These are phyloP conservation scores for Globisporangium mamillatum DNA, from an alignment of 352 stramenopile genomes.

Conservation along the genomic window DNA sequence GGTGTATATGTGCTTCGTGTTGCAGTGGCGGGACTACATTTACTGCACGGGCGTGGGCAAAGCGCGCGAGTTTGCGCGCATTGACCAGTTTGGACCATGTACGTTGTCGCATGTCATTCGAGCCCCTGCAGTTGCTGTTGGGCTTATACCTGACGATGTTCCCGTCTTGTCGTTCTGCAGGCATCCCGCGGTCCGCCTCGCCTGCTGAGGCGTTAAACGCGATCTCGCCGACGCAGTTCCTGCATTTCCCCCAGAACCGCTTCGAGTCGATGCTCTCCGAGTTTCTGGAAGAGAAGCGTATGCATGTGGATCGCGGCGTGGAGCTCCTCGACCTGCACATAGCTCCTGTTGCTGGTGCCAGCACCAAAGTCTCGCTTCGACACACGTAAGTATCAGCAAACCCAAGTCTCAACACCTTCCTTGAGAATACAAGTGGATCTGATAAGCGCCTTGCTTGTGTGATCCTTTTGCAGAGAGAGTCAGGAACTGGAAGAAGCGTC, in stretches of 20 bases:
- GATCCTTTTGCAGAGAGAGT: conserved; percentile 25
- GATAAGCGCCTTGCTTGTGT: not conserved
- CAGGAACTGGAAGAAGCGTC: conserved; percentile 34
- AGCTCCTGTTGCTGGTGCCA: conserved; percentile 5
- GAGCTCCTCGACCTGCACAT: conserved; percentile 45
- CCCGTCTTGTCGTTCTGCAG: conserved; percentile 17
- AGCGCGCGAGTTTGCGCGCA: conserved; percentile 63
- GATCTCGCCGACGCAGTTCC: conserved; percentile 75
- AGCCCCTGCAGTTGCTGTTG: not conserved
- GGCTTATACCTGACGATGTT: not conserved
- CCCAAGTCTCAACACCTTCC: not conserved
- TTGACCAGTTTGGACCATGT: conserved; percentile 80
- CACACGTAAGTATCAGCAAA: conserved; percentile 37
- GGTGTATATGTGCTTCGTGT: not conserved
- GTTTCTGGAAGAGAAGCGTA: conserved; percentile 40
- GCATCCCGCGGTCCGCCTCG: conserved; percentile 36
- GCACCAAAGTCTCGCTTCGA: conserved; percentile 33
- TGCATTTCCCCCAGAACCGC: conserved; percentile 84
- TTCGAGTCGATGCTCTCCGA: conserved; percentile 68
- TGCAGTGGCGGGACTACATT: conserved; percentile 82
- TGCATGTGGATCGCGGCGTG: conserved; percentile 60
- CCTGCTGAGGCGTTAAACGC: conserved; percentile 19
- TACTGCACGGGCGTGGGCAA: conserved; percentile 76
- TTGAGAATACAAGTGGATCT: not conserved
- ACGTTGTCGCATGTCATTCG: conserved; percentile 9